Evolutionary conservation across 2,329 filamentous ascomycete genomes (phyloP), one percentile per base, ranked within the genome.

Genomic region (Aspergillus sclerotialis): DNA sequence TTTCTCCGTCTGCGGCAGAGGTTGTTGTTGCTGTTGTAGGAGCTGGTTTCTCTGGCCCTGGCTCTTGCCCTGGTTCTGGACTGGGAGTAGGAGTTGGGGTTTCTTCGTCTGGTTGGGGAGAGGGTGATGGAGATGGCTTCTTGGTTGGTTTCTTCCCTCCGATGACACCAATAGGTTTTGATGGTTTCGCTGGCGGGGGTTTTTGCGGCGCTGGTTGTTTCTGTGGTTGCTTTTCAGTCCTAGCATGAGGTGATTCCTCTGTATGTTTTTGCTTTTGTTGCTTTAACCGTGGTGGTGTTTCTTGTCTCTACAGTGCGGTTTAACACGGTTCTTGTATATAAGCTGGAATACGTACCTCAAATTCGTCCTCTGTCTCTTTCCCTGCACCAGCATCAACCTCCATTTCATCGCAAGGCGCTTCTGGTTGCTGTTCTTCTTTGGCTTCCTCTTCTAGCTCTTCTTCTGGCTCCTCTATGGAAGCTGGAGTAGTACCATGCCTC

Each of bases 261-360:
- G n/a, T n/a, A n/a, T n/a, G n/a, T n/a, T n/a, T n/a, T 16, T 40
- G 11, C 30, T 39, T 41, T 11, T 34, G 26, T 23, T 36, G 38
- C 30, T 49, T 58, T 1, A 56, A 37, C 31, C 47, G 44, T 12
- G 58, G 55, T 30, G 58, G 55, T 4, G 53, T 63, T 38, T 60
- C 51, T 49, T 62, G 56, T 41, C 50, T 55, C 60, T 64, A 37
- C n/a, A 24, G 31, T 18, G 27, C 11, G 24, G 10, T 10, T 26
- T 17, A 27, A 8, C 16, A 14, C 21, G 13, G 16, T 10, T 3
- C 5, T 32, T 17, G 5, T 13, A 28, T 15, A 6, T 7, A 30
- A 19, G 33, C 11, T 8, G 12, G n/a, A 2, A 9, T 24, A 41
- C 48, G 32, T 53, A 64, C 62, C 53, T 64, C 51, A 34, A 65